phyloP scores from a whole-genome alignment of 2,329 filamentous ascomycete genomes.

The Fusarium cicatricum region DNA sequence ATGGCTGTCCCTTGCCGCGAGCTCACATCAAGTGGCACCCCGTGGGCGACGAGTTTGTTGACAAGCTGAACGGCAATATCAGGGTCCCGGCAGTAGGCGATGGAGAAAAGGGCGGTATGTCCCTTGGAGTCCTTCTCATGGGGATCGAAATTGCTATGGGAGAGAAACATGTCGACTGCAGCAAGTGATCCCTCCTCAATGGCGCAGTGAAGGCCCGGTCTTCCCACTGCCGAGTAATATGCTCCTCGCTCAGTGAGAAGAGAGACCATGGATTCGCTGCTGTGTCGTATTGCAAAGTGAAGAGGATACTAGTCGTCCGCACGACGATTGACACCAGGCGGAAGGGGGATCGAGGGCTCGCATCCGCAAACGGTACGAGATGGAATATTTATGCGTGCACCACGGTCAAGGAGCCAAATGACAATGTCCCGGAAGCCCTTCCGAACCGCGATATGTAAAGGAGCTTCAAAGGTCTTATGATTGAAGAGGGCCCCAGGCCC shows the following conservation, averaged over 20 bases:
- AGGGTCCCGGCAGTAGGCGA: not conserved
- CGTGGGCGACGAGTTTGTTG: not conserved
- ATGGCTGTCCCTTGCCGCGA: not conserved
- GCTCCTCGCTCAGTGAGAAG: conserved; percentile 5
- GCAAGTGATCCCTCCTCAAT: not conserved
- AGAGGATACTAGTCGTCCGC: conserved; percentile 3
- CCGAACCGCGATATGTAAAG: conserved; percentile 6
- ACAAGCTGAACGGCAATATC: not conserved
- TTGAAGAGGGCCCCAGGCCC: no score
- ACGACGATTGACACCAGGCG: not conserved
- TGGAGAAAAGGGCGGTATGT: not conserved
- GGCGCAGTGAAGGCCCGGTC: not conserved
- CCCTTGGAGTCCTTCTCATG: not conserved
- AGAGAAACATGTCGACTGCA: not conserved
- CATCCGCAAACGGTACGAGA: not conserved
- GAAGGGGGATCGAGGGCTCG: no score
- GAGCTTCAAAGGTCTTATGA: no score
- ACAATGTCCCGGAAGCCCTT: conserved; percentile 4
- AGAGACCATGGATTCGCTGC: not conserved
- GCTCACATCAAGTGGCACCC: not conserved
- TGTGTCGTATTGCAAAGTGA: conserved; percentile 8
- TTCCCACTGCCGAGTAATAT: not conserved
- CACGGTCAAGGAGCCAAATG: conserved; percentile 14
- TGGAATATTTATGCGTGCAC: not conserved
- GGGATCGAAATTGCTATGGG: not conserved